Evolutionary conservation across 2,329 filamentous ascomycete species (phyloP).

Genomic region (Colletotrichum viniferum): DNA sequence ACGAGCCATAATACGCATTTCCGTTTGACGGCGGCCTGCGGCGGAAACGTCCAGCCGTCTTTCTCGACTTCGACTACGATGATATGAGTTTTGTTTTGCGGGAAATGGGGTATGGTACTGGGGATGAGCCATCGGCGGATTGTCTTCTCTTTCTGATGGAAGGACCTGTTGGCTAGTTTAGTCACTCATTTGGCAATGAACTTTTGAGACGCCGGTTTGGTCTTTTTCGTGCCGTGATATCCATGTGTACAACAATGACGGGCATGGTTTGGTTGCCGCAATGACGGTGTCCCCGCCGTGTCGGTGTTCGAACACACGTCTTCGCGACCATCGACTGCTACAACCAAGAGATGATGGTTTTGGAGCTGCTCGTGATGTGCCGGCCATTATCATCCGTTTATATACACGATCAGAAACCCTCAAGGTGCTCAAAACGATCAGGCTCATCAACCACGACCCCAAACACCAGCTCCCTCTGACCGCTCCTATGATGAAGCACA

Average conservation of each 20-base stretch:
- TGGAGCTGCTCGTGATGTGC: neutral
- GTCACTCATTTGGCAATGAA: conserved; percentile 13
- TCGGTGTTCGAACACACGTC: fast-evolving
- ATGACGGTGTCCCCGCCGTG: no score
- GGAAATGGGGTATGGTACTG: neutral
- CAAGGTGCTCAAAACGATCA: neutral
- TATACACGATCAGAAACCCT: neutral
- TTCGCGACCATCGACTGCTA: neutral
- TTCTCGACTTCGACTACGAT: neutral
- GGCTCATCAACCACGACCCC: neutral
- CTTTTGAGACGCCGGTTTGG: neutral
- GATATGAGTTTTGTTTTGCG: neutral
- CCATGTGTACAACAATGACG: no score
- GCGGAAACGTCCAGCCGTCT: neutral
- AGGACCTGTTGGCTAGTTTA: neutral
- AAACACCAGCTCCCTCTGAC: neutral
- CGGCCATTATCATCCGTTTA: neutral
- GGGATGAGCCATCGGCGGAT: neutral
- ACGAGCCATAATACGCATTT: neutral
- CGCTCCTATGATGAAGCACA: conserved; percentile 10
- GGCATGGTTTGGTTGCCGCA: neutral
- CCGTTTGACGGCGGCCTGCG: neutral
- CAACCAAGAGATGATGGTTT: fast-evolving
- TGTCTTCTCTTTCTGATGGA: neutral
- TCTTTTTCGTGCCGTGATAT: neutral